Conservation (phyloP, 148 eudicot genomes). For the Persicaria tinctoria region DNA sequence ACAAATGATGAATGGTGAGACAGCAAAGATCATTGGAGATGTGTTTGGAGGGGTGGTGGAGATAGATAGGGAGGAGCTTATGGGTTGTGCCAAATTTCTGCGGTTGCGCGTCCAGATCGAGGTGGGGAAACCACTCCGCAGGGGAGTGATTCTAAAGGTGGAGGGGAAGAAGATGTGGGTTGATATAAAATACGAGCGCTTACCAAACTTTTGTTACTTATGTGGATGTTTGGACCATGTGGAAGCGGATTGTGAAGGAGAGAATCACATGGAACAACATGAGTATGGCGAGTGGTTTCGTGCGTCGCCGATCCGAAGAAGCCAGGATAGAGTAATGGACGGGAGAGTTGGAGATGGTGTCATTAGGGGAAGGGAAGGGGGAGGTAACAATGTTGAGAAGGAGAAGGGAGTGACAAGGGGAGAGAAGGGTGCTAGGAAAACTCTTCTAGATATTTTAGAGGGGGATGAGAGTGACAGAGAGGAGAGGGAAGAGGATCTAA, state of each 20-base stretch:
- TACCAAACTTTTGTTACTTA: too few species aligned
- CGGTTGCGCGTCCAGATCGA: background rate
- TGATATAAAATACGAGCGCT: background rate
- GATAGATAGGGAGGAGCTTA: background rate
- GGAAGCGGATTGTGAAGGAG: background rate
- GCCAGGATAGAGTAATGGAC: background rate
- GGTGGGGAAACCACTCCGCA: background rate
- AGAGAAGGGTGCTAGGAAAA: too few species aligned
- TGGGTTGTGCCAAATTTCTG: background rate
- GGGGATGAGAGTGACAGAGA: background rate
- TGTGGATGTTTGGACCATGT: too few species aligned
- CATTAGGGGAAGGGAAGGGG: too few species aligned
- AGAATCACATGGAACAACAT: background rate
- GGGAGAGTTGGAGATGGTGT: background rate
- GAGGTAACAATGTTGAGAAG: too few species aligned
- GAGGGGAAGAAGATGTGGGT: background rate
- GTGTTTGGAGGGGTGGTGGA: background rate
- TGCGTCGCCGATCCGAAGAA: background rate
- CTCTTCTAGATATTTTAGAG: too few species aligned
- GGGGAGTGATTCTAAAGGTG: background rate
- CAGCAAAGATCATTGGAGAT: background rate
- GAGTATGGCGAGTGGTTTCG: background rate
- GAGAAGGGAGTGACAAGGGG: too few species aligned
- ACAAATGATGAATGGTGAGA: background rate
- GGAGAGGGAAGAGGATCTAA: too few species aligned